Conservation (phyloP, 2,329 filamentous ascomycete genomes). For the Colletotrichum neosansevieriae region DNA sequence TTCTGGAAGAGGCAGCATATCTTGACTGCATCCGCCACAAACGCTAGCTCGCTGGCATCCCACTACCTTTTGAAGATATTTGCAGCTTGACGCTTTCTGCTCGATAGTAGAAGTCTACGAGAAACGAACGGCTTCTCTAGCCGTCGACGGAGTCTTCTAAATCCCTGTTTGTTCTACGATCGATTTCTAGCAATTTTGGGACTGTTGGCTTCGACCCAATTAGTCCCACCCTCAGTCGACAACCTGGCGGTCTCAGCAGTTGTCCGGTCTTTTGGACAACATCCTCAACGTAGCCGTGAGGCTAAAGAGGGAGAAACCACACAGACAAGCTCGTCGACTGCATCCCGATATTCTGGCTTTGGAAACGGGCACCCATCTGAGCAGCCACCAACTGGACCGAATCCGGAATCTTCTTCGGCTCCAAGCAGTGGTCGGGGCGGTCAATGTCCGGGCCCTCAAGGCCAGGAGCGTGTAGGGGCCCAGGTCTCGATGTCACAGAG, state of each 20-base stretch:
- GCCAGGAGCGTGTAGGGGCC: constrained; percentile 66
- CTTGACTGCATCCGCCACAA: neutral
- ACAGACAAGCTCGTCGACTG: constrained; percentile 29
- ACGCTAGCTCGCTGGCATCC: neutral
- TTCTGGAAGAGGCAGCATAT: neutral
- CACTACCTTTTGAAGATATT: neutral
- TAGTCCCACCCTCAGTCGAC: constrained; percentile 38
- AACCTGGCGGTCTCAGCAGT: constrained; percentile 41
- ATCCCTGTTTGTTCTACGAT: neutral
- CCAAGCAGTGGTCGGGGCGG: constrained; percentile 45
- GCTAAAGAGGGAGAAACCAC: constrained; percentile 43
- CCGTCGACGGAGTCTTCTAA: constrained; percentile 16
- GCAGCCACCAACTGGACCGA: constrained; percentile 1
- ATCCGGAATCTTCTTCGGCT: constrained; percentile 13
- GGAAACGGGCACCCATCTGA: constrained; percentile 18
- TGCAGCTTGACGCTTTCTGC: neutral
- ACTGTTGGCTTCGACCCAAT: constrained; percentile 42
- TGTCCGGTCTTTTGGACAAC: constrained; percentile 40
- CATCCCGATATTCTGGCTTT: constrained; percentile 18
- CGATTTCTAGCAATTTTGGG: constrained; percentile 30
- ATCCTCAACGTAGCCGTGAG: constrained; percentile 39
- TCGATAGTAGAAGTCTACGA: neutral
- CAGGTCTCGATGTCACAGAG: constrained; percentile 75
- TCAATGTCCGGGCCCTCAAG: constrained; percentile 70
- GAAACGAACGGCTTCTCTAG: constrained; percentile 6